phyloP scores from a whole-genome alignment of 2,329 filamentous ascomycete species.

The Aspergillus quadrilineatus region DNA sequence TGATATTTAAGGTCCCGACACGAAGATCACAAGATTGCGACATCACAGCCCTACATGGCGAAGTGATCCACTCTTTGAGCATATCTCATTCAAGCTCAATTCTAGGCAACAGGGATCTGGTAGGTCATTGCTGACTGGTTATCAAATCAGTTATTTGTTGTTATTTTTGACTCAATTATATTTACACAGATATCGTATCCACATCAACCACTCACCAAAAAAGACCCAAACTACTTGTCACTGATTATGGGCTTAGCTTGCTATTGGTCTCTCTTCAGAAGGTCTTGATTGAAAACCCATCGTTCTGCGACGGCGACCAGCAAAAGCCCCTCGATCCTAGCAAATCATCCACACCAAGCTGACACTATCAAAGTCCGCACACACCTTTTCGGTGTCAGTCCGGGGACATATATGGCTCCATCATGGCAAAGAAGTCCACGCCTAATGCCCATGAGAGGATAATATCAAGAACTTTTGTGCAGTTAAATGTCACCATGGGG shows the following conservation, averaged over 20 bases:
- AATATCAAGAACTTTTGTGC: constrained; percentile 53
- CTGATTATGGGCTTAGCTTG: constrained; percentile 35
- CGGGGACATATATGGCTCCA: constrained; percentile 45
- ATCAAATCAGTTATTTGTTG: too few relatives aligned
- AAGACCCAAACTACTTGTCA: neutral
- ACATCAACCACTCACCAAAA: neutral
- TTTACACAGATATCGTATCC: neutral
- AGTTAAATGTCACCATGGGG: constrained; percentile 48
- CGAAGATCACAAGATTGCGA: constrained; percentile 8
- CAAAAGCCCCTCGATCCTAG: constrained; percentile 43
- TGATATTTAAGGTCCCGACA: neutral
- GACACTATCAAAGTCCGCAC: constrained; percentile 28
- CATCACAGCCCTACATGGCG: constrained; percentile 3
- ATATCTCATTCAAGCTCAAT: constrained; percentile 7
- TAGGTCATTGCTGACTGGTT: neutral
- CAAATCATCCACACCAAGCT: constrained; percentile 43
- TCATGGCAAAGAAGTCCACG: constrained; percentile 49
- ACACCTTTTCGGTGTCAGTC: constrained; percentile 40
- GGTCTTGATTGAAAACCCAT: constrained; percentile 17
- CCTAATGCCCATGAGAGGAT: constrained; percentile 47
- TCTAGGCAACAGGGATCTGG: neutral
- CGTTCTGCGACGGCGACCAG: neutral
- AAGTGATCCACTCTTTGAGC: constrained; percentile 9
- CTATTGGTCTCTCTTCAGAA: constrained; percentile 43
- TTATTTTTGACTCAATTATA: neutral